phyloP scores from a whole-genome alignment of 345 rosid genomes.

The Salix arbutifolia region DNA sequence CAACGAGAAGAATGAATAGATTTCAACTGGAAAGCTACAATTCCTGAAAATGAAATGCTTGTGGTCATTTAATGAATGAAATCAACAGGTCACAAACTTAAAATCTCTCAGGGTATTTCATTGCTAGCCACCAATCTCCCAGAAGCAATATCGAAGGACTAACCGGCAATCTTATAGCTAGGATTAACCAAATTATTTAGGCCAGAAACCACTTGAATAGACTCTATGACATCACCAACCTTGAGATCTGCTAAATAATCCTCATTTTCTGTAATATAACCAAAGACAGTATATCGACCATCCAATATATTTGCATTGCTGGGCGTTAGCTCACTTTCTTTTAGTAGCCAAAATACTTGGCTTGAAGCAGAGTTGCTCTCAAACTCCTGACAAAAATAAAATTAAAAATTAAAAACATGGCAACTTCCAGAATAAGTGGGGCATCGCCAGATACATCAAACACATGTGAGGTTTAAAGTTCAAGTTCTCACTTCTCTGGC shows the following conservation, averaged over 20 bases:
- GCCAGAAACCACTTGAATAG: conserved; percentile 89
- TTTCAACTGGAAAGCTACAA: not conserved
- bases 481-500: conserved; percentile 80
- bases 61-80: not conserved
- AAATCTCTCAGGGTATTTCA: not conserved
- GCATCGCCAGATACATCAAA: not conserved
- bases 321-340: conserved; percentile 97
- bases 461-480: not conserved
- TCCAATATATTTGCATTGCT: conserved; percentile 95
- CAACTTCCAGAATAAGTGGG: not conserved
- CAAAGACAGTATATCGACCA: conserved; percentile 93
- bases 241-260: conserved; percentile 88
- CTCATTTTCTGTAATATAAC: conserved; percentile 83
- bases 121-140: not conserved
- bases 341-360: conserved; percentile 90
- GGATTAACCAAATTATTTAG: conserved; percentile 86
- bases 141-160: conserved; percentile 14
- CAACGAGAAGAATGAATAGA: not conserved
- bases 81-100: not conserved
- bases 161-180: conserved; percentile 90
- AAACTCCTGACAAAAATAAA: conserved; percentile 58
- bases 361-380: conserved; percentile 93
- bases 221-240: conserved; percentile 91
- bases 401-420: not conserved
- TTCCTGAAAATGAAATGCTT: not conserved